phyloP scores from a whole-genome alignment of 2,329 filamentous ascomycete genomes.

The Fusarium newnesense region DNA sequence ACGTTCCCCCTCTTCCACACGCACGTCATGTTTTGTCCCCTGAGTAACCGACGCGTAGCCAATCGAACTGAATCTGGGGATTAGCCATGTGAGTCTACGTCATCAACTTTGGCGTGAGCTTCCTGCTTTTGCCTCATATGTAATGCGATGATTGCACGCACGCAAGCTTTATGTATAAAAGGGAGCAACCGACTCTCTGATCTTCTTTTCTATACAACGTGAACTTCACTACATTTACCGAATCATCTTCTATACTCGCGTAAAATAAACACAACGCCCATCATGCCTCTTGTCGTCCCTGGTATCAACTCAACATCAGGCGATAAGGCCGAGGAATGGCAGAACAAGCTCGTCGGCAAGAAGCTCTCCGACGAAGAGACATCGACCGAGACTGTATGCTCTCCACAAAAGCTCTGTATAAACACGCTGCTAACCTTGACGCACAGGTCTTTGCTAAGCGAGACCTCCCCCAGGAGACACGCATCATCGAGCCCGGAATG shows the following conservation, averaged over 20 bases:
- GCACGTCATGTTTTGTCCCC: slow-evolving; percentile 32
- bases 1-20: background rate
- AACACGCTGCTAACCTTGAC: background rate
- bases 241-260: background rate
- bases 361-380: slow-evolving; percentile 61
- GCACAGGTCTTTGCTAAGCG: slow-evolving; percentile 67
- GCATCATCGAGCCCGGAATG: slow-evolving; percentile 66
- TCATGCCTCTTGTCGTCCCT: slow-evolving; percentile 75
- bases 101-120: slow-evolving; percentile 34
- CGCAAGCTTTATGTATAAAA: slow-evolving; percentile 29
- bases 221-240: background rate
- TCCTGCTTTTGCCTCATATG: slow-evolving; percentile 14
- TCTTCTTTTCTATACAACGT: background rate
- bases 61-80: slow-evolving; percentile 27
- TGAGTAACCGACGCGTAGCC: slow-evolving; percentile 23
- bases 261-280: slow-evolving; percentile 9
- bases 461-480: slow-evolving; percentile 66
- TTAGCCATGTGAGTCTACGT: slow-evolving; percentile 43
- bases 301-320: slow-evolving; percentile 61
- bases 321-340: slow-evolving; percentile 66
- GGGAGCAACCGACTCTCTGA: background rate
- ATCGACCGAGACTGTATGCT: slow-evolving; percentile 63
- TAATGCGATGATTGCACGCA: slow-evolving; percentile 8
- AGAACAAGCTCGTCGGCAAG: slow-evolving; percentile 72
- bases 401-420: background rate